Evolutionary conservation across 495 filamentous ascomycete genomes (phyloP), one percentile per base, ranked within the genome.

Genomic region (Cercophora sp.): DNA sequence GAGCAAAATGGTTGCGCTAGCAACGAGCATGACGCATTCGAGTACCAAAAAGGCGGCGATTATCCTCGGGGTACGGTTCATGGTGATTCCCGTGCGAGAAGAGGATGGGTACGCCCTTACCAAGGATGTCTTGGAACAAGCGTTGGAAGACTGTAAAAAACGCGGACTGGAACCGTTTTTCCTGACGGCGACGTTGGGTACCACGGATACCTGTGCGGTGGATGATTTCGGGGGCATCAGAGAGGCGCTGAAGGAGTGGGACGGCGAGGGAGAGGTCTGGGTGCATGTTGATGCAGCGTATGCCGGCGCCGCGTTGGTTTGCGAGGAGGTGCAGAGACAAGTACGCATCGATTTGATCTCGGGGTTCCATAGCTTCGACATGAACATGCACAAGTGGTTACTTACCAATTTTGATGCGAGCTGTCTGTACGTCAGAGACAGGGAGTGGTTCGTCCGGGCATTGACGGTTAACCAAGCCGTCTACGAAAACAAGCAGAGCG

Each of bases 371-470:
- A 89, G 85, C 61, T 96, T 93, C 75, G 81, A 96, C 63, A 83
- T 88, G 73, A 98, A 97, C 70, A 86, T 96, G 86, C 93, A 96
- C 74, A 98, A 98, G 74, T 96, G 93, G 91, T 77, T 96, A 31
- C 79, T 96, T 11, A 89, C 89, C 35, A 96, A 95, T 70, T 96
- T 98, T 61, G 93, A 98, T 70, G 89, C 89, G 18, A 89, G 85
- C 53, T 85, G 85, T 53, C 76, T 96, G 16, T 96, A 78, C 66
- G 83, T 96, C 55, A 80, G 84, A 50, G 79, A 86, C 59, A 80
- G 93, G 13, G 71, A 72, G 20, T 83, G 89, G 62, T 78, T 98
- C 22, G 87, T 84, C 19, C 79, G 85, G 50, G 85, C 90, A 3
- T 80, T 96, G 24, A 85, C 83, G 61, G 86, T 96, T 66, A 88